Conservation (phyloP, 352 stramenopile species). For the Globisporangium polare region DNA sequence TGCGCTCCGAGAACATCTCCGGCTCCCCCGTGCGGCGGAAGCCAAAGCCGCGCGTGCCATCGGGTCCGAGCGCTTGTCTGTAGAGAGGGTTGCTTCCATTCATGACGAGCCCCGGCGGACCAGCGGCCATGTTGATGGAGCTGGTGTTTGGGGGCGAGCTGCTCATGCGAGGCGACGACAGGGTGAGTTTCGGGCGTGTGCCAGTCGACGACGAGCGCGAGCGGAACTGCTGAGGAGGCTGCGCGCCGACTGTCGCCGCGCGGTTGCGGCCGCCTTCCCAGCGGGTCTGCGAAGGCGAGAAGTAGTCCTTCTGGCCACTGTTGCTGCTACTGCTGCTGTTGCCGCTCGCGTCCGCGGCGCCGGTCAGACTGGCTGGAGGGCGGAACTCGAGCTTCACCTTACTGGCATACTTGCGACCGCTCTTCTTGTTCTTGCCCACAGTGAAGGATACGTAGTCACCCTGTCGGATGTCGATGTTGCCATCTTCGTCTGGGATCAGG, state of each 20-base stretch:
- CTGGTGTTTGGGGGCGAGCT: constrained; percentile 37
- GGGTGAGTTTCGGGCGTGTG: constrained; percentile 52
- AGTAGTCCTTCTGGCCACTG: constrained; percentile 58
- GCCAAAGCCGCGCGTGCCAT: constrained; percentile 79
- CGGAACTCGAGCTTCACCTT: constrained; percentile 89
- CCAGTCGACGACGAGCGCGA: constrained; percentile 54
- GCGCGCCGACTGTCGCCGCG: constrained; percentile 39
- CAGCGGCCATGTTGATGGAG: constrained; percentile 18
- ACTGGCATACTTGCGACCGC: constrained; percentile 81
- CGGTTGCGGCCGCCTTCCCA: constrained; percentile 55
- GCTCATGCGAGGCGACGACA: constrained; percentile 57
- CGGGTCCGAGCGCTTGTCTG: constrained; percentile 70
- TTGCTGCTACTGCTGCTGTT: constrained; percentile 18
- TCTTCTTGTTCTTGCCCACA: constrained; percentile 90
- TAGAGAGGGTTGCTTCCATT: constrained; percentile 58
- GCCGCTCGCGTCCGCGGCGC: constrained; percentile 16
- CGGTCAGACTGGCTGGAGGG: constrained; percentile 54
- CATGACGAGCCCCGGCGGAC: constrained; percentile 35
- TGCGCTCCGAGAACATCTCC: constrained; percentile 55
- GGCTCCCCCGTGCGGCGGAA: constrained; percentile 61
- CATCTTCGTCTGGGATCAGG: constrained; percentile 85
- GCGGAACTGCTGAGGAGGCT: constrained; percentile 42
- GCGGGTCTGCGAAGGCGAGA: constrained; percentile 42
- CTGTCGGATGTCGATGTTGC: constrained; percentile 79
- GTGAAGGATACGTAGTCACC: constrained; percentile 88